These are phyloP conservation scores for Syzygium jambos DNA, from an alignment of 345 rosid genomes.

Conservation along the genomic window DNA sequence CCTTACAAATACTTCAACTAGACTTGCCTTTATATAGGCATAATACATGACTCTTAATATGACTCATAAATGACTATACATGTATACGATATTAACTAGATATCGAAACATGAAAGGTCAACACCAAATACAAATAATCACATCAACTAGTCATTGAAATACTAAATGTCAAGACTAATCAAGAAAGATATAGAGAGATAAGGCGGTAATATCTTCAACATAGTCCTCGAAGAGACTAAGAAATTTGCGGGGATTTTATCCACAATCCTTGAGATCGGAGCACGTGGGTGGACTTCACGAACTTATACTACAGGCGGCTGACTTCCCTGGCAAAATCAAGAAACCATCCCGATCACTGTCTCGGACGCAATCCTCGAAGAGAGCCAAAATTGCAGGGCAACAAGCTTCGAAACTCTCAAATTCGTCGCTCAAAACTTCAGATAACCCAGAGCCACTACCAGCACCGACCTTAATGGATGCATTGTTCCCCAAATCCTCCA, in stretches of 20 bases:
- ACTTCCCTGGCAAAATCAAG: neutral
- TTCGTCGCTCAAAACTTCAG: neutral
- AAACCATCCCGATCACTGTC: neutral
- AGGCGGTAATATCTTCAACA: too few relatives aligned
- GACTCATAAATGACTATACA: too few relatives aligned
- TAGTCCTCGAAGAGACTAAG: neutral
- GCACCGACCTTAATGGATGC: neutral
- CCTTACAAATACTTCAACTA: too few relatives aligned
- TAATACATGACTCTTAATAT: too few relatives aligned
- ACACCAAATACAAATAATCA: too few relatives aligned
- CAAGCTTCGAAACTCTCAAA: neutral
- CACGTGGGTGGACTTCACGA: neutral
- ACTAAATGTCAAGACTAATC: too few relatives aligned
- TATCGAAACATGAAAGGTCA: too few relatives aligned
- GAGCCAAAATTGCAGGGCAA: neutral
- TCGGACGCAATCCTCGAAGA: neutral
- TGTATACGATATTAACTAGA: too few relatives aligned
- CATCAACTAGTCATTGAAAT: too few relatives aligned
- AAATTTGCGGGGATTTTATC: neutral
- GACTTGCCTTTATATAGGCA: too few relatives aligned
- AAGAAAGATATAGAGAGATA: too few relatives aligned
- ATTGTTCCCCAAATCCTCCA: neutral
- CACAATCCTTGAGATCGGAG: neutral
- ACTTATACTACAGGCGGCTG: neutral
- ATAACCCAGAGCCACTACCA: neutral